Conservation (phyloP, 208 protist species). For the Acanthamoeba royreba region DNA sequence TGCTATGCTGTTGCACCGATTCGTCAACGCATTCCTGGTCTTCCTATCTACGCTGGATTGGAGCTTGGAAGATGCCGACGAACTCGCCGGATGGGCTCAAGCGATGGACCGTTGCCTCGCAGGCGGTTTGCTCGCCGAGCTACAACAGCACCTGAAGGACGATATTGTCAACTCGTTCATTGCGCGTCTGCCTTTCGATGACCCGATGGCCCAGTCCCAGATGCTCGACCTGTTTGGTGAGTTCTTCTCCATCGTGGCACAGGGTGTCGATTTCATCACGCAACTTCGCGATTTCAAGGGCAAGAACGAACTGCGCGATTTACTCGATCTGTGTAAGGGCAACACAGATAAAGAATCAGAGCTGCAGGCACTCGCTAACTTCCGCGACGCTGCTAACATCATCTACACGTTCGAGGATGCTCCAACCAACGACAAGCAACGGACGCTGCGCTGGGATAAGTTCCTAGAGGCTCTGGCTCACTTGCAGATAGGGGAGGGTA, state of each 20-base stretch:
- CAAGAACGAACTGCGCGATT: not conserved
- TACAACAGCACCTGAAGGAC: not conserved
- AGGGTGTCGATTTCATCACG: not conserved
- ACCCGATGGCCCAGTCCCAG: not conserved
- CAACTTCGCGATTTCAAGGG: not conserved
- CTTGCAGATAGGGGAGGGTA: not conserved
- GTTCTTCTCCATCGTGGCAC: not conserved
- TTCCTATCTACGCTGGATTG: not conserved
- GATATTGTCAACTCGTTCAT: not conserved
- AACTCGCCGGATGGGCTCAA: not conserved
- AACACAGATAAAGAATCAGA: slow-evolving; percentile 34
- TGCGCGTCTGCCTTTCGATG: not conserved
- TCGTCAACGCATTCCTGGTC: not conserved
- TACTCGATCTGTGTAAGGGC: slow-evolving; percentile 26
- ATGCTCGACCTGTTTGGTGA: not conserved
- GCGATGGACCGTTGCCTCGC: not conserved
- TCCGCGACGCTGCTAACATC: not conserved
- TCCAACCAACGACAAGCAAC: not conserved
- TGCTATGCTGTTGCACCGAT: not conserved
- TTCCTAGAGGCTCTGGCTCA: not conserved
- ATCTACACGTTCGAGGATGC: not conserved
- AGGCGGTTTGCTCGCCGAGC: not conserved
- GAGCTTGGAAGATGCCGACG: not conserved
- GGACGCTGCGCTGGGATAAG: not conserved
- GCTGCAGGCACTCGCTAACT: not conserved